Evolutionary conservation across 129 eudicot genomes (phyloP).

Genomic region (Kitagawia praeruptora): DNA sequence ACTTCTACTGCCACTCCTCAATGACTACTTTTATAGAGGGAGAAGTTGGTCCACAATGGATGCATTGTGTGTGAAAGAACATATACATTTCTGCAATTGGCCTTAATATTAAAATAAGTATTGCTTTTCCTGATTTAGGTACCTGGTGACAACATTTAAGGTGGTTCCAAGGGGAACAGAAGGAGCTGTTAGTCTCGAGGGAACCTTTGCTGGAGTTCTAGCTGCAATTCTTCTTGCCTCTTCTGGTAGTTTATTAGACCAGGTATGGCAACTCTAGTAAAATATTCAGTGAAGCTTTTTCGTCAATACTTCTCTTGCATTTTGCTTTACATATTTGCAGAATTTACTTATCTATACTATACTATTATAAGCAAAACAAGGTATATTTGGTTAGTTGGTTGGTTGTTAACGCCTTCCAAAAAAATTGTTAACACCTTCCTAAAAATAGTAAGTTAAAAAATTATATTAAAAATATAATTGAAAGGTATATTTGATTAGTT

Average conservation of each 20-base stretch:
- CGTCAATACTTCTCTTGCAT: not conserved
- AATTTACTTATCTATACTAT: not conserved
- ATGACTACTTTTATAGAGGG: not conserved
- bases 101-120: not conserved
- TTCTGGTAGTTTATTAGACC: constrained; percentile 43
- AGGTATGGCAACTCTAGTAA: constrained; percentile 29
- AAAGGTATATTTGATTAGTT: too few species aligned
- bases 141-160: constrained; percentile 83
- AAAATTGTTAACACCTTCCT: too few species aligned
- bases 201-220: constrained; percentile 77
- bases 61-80: not conserved
- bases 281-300: not conserved
- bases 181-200: constrained; percentile 91
- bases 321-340: not conserved
- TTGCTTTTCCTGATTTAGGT: constrained; percentile 28
- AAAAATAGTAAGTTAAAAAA: too few species aligned
- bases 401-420: too few species aligned
- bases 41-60: not conserved
- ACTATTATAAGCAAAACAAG: too few species aligned
- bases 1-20: not conserved
- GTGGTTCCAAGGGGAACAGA: constrained; percentile 93
- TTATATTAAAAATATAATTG: too few species aligned
- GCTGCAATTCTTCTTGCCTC: constrained; percentile 73
- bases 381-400: too few species aligned
- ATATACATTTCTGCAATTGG: not conserved